A percentile compares a stretch with the other conserved stretches of the same genome.
Conservation (phyloP, 257 asterid species). For the Henckelia pumila region DNA sequence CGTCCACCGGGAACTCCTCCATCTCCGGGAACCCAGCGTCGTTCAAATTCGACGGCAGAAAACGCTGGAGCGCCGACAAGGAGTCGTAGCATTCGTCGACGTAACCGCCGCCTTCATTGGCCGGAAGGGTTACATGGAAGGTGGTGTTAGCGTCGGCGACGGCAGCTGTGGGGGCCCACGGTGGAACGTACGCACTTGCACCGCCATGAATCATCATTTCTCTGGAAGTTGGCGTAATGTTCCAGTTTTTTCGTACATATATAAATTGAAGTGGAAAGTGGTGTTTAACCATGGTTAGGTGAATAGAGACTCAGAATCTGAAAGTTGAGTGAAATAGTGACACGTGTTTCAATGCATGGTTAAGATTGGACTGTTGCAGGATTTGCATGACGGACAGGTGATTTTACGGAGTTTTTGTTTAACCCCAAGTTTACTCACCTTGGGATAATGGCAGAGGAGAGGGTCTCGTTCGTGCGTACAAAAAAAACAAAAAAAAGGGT, state of each 20-base stretch:
- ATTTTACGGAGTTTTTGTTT: too few relatives aligned
- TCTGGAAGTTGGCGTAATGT: not conserved
- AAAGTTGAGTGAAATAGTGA: not conserved
- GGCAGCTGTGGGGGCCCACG: constrained; percentile 33
- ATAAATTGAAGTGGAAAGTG: constrained; percentile 32
- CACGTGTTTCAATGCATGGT: not conserved
- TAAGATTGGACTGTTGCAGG: too few relatives aligned
- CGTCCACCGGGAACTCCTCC: constrained; percentile 11
- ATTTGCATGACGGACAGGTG: too few relatives aligned
- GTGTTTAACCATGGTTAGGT: not conserved
- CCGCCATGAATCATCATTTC: constrained; percentile 36
- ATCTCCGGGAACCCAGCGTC: constrained; percentile 1
- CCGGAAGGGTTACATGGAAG: constrained; percentile 27
- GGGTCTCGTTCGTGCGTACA: too few relatives aligned
- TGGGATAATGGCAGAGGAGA: too few relatives aligned
- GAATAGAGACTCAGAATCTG: too few relatives aligned
- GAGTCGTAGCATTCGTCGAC: constrained; percentile 30
- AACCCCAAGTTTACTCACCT: too few relatives aligned
- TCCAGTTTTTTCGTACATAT: constrained; percentile 14
- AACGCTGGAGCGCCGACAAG: constrained; percentile 33
- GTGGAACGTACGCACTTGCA: constrained; percentile 31
- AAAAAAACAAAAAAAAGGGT: too few relatives aligned
- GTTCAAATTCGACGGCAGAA: constrained; percentile 36
- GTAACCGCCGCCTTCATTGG: constrained; percentile 11
- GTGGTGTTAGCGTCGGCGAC: constrained; percentile 10